Evolutionary conservation across 2,329 filamentous ascomycete genomes (phyloP).

Genomic region (Atkinsonella hypoxylon): DNA sequence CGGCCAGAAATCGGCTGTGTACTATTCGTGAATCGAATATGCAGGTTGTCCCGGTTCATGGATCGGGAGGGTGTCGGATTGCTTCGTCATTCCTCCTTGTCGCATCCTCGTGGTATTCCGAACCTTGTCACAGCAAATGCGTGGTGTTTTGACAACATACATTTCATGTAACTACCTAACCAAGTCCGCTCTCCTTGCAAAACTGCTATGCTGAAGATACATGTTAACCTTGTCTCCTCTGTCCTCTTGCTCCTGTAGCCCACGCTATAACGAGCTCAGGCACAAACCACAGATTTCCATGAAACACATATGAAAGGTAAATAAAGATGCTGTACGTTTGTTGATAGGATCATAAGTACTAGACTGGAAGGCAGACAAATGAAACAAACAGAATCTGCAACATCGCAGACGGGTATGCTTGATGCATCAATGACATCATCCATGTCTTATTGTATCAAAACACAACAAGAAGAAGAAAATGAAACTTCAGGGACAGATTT

Average conservation of each 20-base stretch:
- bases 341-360: constrained; percentile 2
- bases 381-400: constrained; percentile 11
- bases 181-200: not conserved
- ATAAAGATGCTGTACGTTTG: not conserved
- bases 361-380: constrained; percentile 9
- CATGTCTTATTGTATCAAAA: constrained; percentile 22
- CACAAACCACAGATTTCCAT: not conserved
- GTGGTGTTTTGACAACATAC: not conserved
- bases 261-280: not conserved
- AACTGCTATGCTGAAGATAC: not conserved
- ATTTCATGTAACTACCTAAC: not conserved
- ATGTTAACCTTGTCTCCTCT: not conserved
- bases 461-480: constrained; percentile 18
- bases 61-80: too few relatives aligned
- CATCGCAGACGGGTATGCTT: constrained; percentile 19
- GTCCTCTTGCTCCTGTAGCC: not conserved
- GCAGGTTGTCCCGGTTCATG: too few relatives aligned
- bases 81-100: too few relatives aligned
- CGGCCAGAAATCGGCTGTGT: not conserved
- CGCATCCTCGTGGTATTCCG: too few relatives aligned
- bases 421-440: constrained; percentile 32
- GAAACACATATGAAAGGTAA: not conserved
- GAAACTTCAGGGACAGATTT: constrained; percentile 1
- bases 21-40: not conserved
- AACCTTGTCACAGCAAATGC: too few relatives aligned